These are phyloP conservation scores for Suhomyces ambrosiae DNA, from an alignment of 1,139 yeast genomes.

Conservation along the genomic window DNA sequence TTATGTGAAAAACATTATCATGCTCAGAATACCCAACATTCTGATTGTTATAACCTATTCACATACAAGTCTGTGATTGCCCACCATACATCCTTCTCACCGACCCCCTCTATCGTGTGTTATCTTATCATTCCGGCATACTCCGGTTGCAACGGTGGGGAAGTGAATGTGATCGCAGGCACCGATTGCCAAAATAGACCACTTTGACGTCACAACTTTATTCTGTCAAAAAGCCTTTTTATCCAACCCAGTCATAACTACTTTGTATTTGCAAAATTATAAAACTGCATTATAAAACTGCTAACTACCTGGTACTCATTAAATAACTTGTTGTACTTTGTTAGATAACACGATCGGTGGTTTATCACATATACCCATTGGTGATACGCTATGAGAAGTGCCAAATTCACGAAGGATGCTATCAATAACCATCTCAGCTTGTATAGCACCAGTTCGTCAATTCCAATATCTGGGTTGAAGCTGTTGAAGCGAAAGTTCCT, in stretches of 20 bases:
- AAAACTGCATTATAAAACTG: too few relatives aligned
- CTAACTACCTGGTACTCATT: too few relatives aligned
- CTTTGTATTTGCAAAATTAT: too few relatives aligned
- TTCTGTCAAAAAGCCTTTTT: not conserved
- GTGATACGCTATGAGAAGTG: constrained; percentile 25
- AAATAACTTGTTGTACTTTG: too few relatives aligned
- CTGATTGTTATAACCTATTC: too few relatives aligned
- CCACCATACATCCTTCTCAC: too few relatives aligned
- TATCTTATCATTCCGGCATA: constrained; percentile 4
- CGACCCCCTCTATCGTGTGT: too few relatives aligned
- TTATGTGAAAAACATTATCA: too few relatives aligned
- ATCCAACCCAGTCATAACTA: not conserved
- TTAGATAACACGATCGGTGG: too few relatives aligned
- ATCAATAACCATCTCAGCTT: constrained; percentile 35
- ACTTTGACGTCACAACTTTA: not conserved
- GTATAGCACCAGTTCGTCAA: constrained; percentile 30
- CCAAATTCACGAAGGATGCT: constrained; percentile 32
- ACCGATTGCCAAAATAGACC: not conserved
- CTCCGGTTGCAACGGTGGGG: constrained; percentile 2
- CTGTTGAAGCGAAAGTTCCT: constrained; percentile 28
- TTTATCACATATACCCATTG: not conserved
- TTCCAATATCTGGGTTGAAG: constrained; percentile 31
- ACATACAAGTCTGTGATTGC: too few relatives aligned
- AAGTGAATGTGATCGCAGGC: constrained; percentile 11
- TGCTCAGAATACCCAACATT: too few relatives aligned